Conservation (phyloP, 2,329 filamentous ascomycete species). For the Pseudogymnoascus sp. region DNA sequence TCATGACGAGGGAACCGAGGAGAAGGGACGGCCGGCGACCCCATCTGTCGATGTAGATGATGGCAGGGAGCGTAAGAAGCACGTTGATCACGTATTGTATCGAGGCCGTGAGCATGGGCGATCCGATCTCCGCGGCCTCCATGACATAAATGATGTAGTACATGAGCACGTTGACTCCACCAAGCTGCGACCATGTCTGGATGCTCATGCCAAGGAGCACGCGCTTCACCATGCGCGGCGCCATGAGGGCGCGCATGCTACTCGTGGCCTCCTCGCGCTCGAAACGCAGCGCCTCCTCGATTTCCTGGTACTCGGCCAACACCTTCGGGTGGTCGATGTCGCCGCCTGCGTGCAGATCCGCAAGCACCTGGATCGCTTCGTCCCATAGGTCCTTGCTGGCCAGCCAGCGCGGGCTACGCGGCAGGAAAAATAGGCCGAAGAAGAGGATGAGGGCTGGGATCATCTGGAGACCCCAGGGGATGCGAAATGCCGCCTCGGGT, state of each 20-base stretch:
- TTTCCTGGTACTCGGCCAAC: slow-evolving; percentile 56
- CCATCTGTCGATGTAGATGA: slow-evolving; percentile 66
- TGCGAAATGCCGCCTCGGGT: slow-evolving; percentile 45
- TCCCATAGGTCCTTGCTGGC: slow-evolving; percentile 60
- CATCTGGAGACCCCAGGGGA: slow-evolving; percentile 54
- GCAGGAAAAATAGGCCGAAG: slow-evolving; percentile 50
- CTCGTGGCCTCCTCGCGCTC: slow-evolving; percentile 63
- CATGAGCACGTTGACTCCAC: slow-evolving; percentile 68
- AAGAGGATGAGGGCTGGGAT: slow-evolving; percentile 46
- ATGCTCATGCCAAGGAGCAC: slow-evolving; percentile 62
- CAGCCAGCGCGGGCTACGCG: slow-evolving; percentile 60
- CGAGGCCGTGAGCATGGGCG: slow-evolving; percentile 54
- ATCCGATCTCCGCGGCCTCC: slow-evolving; percentile 51
- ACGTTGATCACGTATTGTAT: slow-evolving; percentile 76
- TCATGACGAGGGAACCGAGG: slow-evolving; percentile 56
- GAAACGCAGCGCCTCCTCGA: slow-evolving; percentile 64
- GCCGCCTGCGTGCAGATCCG: slow-evolving; percentile 48
- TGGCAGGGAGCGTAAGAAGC: slow-evolving; percentile 63
- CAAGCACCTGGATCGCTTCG: slow-evolving; percentile 50
- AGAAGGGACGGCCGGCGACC: slow-evolving; percentile 61
- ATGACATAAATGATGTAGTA: slow-evolving; percentile 67
- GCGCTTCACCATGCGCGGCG: slow-evolving; percentile 61
- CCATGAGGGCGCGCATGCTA: slow-evolving; percentile 61
- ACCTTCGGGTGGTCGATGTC: slow-evolving; percentile 49
- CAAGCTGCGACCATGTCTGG: slow-evolving; percentile 69